phyloP scores from a whole-genome alignment of 129 eudicot species.

The Rutidosis leptorrhynchoides region DNA sequence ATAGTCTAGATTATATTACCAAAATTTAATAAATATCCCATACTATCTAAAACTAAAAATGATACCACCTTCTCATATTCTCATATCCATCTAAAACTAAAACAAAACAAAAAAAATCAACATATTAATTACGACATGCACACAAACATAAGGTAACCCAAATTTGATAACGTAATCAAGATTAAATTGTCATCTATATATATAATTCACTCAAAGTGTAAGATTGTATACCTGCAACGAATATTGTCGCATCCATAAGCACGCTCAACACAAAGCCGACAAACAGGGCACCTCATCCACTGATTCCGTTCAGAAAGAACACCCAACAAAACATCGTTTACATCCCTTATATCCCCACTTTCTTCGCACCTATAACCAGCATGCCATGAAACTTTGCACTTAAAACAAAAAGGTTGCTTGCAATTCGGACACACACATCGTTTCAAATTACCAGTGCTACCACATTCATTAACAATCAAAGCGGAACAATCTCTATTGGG shows the following conservation, averaged over 20 bases:
- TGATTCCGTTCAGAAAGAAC: conserved; percentile 52
- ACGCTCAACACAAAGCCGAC: conserved; percentile 59
- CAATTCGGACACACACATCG: conserved; percentile 51
- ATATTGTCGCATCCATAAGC: conserved; percentile 54
- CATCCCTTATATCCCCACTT: conserved; percentile 53
- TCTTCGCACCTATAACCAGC: conserved; percentile 72
- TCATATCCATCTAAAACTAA: conserved; percentile 20
- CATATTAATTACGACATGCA: neutral
- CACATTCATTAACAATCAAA: conserved; percentile 68
- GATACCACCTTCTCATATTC: too few relatives aligned
- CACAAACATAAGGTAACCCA: neutral
- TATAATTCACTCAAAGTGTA: neutral
- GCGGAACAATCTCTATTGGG: conserved; percentile 60
- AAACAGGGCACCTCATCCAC: conserved; percentile 71
- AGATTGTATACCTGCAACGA: conserved; percentile 49
- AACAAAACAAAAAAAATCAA: neutral
- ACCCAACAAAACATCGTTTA: conserved; percentile 62
- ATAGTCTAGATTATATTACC: too few relatives aligned
- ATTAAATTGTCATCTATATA: neutral
- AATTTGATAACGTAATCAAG: neutral
- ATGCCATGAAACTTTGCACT: conserved; percentile 59
- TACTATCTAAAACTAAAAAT: too few relatives aligned
- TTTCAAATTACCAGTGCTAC: conserved; percentile 37
- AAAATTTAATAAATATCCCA: too few relatives aligned
- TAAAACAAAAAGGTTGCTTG: conserved; percentile 50